Evolutionary conservation across 495 filamentous ascomycete genomes (phyloP).

Genomic region (Achaetomiella virescens): DNA sequence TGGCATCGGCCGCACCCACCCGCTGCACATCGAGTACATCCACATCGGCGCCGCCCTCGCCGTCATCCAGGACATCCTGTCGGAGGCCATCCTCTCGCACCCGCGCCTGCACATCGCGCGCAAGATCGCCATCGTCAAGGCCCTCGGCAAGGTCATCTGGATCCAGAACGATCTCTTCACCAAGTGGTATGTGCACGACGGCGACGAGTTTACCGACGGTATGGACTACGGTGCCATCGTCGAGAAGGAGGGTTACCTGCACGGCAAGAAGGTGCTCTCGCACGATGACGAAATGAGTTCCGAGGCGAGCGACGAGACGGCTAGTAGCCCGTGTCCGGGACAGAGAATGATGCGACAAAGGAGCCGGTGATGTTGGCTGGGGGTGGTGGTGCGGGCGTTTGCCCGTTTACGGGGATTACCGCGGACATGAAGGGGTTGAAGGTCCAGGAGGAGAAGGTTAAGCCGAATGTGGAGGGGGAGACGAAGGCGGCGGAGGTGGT

Average conservation of each 20-base stretch:
- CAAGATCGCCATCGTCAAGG: slow-evolving; percentile 63
- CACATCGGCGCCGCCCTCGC: slow-evolving; percentile 63
- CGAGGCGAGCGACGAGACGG: slow-evolving; percentile 15
- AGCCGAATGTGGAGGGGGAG: not conserved
- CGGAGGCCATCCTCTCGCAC: slow-evolving; percentile 65
- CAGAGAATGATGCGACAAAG: not conserved
- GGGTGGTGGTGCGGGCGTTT: slow-evolving; percentile 6
- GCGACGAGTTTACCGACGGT: slow-evolving; percentile 61
- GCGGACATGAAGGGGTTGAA: slow-evolving; percentile 10
- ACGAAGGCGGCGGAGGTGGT: not conserved
- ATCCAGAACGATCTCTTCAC: slow-evolving; percentile 78
- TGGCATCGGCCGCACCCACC: slow-evolving; percentile 55
- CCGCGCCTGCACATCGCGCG: slow-evolving; percentile 54
- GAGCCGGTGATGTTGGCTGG: not conserved
- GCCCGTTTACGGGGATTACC: slow-evolving; percentile 21
- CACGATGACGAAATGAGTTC: slow-evolving; percentile 18
- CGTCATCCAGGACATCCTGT: slow-evolving; percentile 68
- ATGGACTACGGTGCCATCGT: slow-evolving; percentile 49
- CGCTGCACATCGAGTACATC: slow-evolving; percentile 69
- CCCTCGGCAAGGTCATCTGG: slow-evolving; percentile 55
- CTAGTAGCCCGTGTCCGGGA: not conserved
- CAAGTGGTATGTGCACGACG: slow-evolving; percentile 66
- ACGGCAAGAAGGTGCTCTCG: slow-evolving; percentile 39
- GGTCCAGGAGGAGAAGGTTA: slow-evolving; percentile 6
- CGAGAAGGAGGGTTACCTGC: slow-evolving; percentile 55